Evolutionary conservation across 2,329 filamentous ascomycete genomes (phyloP), one percentile per base, ranked within the genome.

Genomic region (Beauveria scarabaeidicola): DNA sequence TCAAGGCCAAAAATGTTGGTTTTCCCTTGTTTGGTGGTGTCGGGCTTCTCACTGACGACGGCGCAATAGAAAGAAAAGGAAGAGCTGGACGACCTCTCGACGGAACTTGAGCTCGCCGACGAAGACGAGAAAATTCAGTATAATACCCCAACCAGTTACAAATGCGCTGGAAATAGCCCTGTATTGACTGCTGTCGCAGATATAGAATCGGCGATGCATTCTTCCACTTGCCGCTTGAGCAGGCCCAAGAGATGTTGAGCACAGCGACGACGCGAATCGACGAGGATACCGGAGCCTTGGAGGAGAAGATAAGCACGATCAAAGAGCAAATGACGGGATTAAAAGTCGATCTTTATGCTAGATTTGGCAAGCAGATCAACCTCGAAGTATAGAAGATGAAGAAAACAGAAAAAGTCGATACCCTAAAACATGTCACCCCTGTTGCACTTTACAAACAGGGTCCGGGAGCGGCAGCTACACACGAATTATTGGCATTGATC

Each of bases 161-260:
- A 25, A 17, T 27, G n/a, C 38, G 21, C 15, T 32, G 43, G 23
- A 38, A 38, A 44, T 23, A 38, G 6, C 8, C 1, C 5, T 41
- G 56, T 46, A 50, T 50, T 46, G 10, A 46, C 27, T 21, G n/a
- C 17, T 19, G 27, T 8, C 36, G 36, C 71, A 97, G 92, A 61
- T 97, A 97, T 80, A 96, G 96, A 76, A 90, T 99, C 61, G 94
- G 94, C 65, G 94, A 97, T 73, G 90, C 91, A 6, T 99, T 97
- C 77, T 89, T 97, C 73, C 89, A 91, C 61, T 77, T 99, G 56
- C 87, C 89, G 9, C 82, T 97, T 17, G 77, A 87, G 52, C 88
- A 96, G 71, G 94, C 94, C 2, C 91, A 97, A 70, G 87, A 93
- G 66, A 83, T 97, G 75, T 85, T 99, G 5, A 78, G 84, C 19